Evolutionary conservation across 2,329 filamentous ascomycete species (phyloP), one percentile per base, ranked within the genome.

Genomic region (Gliomastix tumulicola): DNA sequence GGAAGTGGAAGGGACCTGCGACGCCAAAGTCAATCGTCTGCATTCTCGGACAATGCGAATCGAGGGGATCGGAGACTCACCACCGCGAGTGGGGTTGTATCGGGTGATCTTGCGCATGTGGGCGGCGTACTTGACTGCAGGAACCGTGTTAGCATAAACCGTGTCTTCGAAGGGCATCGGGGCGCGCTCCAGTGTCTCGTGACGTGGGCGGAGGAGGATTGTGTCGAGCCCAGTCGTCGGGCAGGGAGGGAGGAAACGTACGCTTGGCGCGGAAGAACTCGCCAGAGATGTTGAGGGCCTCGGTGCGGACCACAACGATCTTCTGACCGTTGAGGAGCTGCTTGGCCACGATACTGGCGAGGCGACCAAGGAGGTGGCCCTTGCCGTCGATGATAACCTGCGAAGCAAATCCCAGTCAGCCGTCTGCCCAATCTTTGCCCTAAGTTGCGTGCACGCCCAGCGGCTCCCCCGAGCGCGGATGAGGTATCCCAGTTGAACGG

Each of bases 231-330:
- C 25, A 12, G 21, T 21, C 15, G 11, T 21, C 21, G 50, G 37
- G 31, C 27, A 35, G 25, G 38, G 39, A 43, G 39, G 42, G 40
- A 35, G 41, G 22, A 18, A 62, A 95, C 90, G 72, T 95, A 98
- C 92, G 85, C 85, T 98, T 98, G 57, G 90, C 83, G 71, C 92
- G 88, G 86, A 98, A 98, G 87, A 98, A 98, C 79, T 97, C 92
- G 76, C 92, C 92, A 56, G 92, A 98, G 81, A 98, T 98, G 84
- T 98, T 98, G 70, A 98, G 82, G 60, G 88, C 88, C 77, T 98
- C 92, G 74, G 86, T 94, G 79, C 92, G 88, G 68, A 98, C 92
- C 58, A 98, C 77, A 62, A 97, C 90, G 67, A 98, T 94, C 85
- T 97, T 97, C 79, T 97, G 90, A 68, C 90, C 90, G 72, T 83